Percentiles rank a stretch among this genome's conserved stretches.
phyloP scores from a whole-genome alignment of 2,329 filamentous ascomycete species.

The Coleophoma crateriformis region DNA sequence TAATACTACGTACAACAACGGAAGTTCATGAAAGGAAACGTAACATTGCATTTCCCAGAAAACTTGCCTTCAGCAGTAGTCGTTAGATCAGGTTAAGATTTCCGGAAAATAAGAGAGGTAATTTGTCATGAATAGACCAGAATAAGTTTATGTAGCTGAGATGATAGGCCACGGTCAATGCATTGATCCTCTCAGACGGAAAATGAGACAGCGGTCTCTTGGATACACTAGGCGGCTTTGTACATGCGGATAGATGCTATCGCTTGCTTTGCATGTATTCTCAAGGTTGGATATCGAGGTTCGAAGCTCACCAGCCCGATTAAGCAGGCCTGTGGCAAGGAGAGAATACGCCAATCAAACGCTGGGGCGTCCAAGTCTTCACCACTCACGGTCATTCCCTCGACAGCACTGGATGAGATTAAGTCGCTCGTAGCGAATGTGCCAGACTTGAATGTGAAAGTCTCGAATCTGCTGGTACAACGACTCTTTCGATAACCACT shows the following conservation, averaged over 20 bases:
- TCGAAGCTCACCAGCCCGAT: constrained; percentile 32
- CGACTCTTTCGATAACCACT: constrained; percentile 49
- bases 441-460: constrained; percentile 25
- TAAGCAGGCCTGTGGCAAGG: constrained; percentile 19
- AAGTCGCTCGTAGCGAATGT: constrained; percentile 24
- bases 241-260: constrained; percentile 4
- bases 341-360: constrained; percentile 27
- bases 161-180: background rate
- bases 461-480: constrained; percentile 50
- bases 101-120: background rate
- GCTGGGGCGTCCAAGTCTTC: constrained; percentile 18
- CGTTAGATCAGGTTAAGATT: background rate
- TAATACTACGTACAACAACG: too few relatives aligned
- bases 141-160: background rate
- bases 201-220: constrained; percentile 1
- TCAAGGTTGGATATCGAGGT: constrained; percentile 32
- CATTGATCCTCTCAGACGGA: background rate
- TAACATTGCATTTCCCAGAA: too few relatives aligned
- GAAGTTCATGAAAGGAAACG: too few relatives aligned
- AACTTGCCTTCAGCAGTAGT: background rate
- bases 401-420: constrained; percentile 22
- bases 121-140: background rate
- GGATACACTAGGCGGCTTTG: constrained; percentile 4
- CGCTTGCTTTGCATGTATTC: constrained; percentile 11
- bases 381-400: constrained; percentile 19